Base-by-base conservation (phyloP, 2,329 filamentous ascomycete species). In the Botryotinia calthae region DNA sequence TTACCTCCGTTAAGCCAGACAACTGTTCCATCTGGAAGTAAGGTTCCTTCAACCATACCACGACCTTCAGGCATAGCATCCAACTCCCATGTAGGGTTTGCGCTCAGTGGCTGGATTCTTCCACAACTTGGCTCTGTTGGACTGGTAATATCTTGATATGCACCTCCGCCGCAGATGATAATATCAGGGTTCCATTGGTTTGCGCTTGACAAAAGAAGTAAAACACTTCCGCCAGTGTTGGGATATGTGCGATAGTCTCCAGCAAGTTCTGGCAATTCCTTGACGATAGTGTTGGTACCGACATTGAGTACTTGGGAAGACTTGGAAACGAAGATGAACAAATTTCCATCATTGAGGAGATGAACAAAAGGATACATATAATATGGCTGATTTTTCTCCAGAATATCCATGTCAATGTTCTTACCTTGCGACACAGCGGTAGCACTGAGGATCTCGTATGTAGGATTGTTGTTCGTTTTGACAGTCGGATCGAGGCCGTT, bases 341-440 rank as follows among this genome's bases (percentile, higher is more conserved):
- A 79, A 54, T 81, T 85, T 18, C 88, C 87, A 78, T 89, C 85
- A 48, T 82, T 84, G 54, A 90, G 82, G 2, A 90, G 82, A 77
- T 89, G 87, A 44, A 90, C 81, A 79, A 89, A 89, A 4, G 88
- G 88, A 77, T 89, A 90, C 87, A 89, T 89, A 80, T 88, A 89
- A 81, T 90, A 89, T 22, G 88, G 88, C 79, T 89, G 86, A 76
- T 87, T 88, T 78, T 85, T 85, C 71, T 81, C 82, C 37, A 90
- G 81, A 54, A 90, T 87, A 7, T 86, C 84, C 83, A 89, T 84
- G 14, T 81, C 79, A 61, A 85, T 83, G 77, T 83, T 88, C 28
- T 80, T 78, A 65, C 86, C 87, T 63, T 82, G 80, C 5, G 84
- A 83, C 61, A 84, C 79, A 72, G 86, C 88, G 59, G 83, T 77